A percentile compares a stretch with the other conserved stretches of the same genome.
Conservation (phyloP, 2,329 filamentous ascomycete genomes). For the Neopestalotiopsis rosae region DNA sequence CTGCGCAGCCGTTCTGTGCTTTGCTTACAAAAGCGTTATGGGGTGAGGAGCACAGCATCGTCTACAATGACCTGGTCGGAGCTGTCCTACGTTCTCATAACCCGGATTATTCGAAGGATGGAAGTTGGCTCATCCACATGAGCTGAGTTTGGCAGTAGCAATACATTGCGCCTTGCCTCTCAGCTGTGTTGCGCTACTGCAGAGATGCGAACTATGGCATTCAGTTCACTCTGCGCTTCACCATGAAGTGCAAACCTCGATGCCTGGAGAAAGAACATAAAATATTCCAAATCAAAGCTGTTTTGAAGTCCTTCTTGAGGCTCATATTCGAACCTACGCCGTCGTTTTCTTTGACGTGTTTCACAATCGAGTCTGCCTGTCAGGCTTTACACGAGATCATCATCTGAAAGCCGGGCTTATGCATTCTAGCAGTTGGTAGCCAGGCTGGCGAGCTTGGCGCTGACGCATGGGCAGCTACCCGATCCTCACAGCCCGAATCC, state of each 20-base stretch:
- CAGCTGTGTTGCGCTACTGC: too few relatives aligned
- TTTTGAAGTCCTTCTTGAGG: not conserved
- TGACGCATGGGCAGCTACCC: not conserved
- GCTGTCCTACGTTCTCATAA: too few relatives aligned
- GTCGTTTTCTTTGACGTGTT: not conserved
- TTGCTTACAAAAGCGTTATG: too few relatives aligned
- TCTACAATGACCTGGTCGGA: too few relatives aligned
- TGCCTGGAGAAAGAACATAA: not conserved
- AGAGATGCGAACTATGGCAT: too few relatives aligned
- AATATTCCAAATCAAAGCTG: not conserved
- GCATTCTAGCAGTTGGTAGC: not conserved
- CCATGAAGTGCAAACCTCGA: not conserved
- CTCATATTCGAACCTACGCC: not conserved
- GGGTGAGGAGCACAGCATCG: too few relatives aligned
- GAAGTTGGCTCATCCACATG: too few relatives aligned
- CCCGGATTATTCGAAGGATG: too few relatives aligned
- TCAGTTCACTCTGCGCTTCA: too few relatives aligned
- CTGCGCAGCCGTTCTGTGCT: too few relatives aligned
- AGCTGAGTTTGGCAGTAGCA: too few relatives aligned
- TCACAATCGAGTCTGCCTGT: not conserved
- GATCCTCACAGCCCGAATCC: not conserved
- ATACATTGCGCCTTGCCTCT: too few relatives aligned
- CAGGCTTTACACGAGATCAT: not conserved
- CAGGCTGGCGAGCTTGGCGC: not conserved
- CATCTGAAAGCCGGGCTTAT: not conserved